A percentile compares a stretch with the other conserved stretches of the same genome.
Conservation (phyloP, 305 asterid genomes). For the Solanum chacoense region DNA sequence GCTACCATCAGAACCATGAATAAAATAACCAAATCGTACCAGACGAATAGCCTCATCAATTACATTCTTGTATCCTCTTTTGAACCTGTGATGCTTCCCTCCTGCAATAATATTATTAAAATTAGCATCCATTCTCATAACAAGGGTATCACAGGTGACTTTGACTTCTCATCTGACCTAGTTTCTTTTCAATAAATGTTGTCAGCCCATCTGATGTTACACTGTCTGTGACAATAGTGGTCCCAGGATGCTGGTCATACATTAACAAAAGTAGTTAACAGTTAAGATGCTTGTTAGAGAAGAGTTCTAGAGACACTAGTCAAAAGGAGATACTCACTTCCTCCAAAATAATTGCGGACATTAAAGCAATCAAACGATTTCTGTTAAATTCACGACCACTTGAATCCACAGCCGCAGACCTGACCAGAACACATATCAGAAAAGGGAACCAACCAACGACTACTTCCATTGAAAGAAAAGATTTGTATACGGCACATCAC, state of each 20-base stretch:
- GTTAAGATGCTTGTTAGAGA: slow-evolving; percentile 10
- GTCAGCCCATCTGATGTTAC: slow-evolving; percentile 98
- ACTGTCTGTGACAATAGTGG: slow-evolving; percentile 92
- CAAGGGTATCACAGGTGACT: neutral
- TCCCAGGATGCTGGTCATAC: slow-evolving; percentile 79
- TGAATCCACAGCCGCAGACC: slow-evolving; percentile 99
- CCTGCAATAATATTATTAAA: slow-evolving; percentile 36
- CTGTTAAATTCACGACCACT: slow-evolving; percentile 78
- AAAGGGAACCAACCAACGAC: neutral
- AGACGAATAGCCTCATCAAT: slow-evolving; percentile 92
- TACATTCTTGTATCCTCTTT: slow-evolving; percentile 99
- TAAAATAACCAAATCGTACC: slow-evolving; percentile 30
- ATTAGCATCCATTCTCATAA: slow-evolving; percentile 11
- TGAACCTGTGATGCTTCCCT: slow-evolving; percentile 89
- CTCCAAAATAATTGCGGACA: slow-evolving; percentile 91
- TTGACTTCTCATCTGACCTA: slow-evolving; percentile 44
- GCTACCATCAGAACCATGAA: neutral
- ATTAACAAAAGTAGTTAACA: slow-evolving; percentile 7
- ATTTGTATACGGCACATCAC: slow-evolving; percentile 21
- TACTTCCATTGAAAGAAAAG: neutral
- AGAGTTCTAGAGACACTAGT: neutral
- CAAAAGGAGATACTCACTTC: slow-evolving; percentile 43
- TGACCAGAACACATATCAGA: slow-evolving; percentile 19
- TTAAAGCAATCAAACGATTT: slow-evolving; percentile 90
- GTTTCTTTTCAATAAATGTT: slow-evolving; percentile 77